Evolutionary conservation across 2,329 filamentous ascomycete species (phyloP), one percentile per base, ranked within the genome.

Genomic region (Aspergillus carbonarius): DNA sequence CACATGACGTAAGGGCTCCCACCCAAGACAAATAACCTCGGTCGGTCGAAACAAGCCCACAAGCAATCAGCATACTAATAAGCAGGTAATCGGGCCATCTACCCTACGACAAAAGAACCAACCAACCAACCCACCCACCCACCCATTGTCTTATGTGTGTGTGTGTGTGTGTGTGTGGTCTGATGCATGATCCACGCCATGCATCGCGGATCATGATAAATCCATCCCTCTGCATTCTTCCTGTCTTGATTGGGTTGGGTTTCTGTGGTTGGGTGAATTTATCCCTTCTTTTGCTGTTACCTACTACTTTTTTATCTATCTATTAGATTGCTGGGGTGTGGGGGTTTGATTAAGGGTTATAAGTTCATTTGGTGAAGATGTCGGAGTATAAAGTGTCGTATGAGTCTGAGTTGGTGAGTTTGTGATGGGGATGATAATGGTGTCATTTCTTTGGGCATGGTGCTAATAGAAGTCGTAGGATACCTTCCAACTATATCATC

Each of bases 401-500:
- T 39, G 58, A 59, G 13, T 35, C 56, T 3, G 59, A 61, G 59
- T 30, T 61, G 56, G 59, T 61, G 15, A 27, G 20, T 5, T 6
- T 13, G 2, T 17, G 13, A 5, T 25, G 39, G 2, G 9, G 13
- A 5, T 25, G 39, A 17, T 48, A n/a, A 17, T 32, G 10, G 44
- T 39, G 49, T 54, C 18, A 5, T 8, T 9, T 23, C 5, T 13
- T 17, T 18, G 6, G 25, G 20, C 13, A 32, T 25, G 34, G 44
- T 57, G 54, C 15, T 51, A 44, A 42, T 10, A 7, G 17, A 23
- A 12, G 7, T 10, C 15, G 18, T 42, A 77, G 76, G 77, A 79
- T 58, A 72, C 73, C 23, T 79, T 78, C 62, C 75, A 79, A 58
- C 71, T 78, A 51, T 80, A 79, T 59, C 75, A 78, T 61, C 69